Conservation (phyloP, 2,329 filamentous ascomycete species). For the Sarocladiaceae sp. region DNA sequence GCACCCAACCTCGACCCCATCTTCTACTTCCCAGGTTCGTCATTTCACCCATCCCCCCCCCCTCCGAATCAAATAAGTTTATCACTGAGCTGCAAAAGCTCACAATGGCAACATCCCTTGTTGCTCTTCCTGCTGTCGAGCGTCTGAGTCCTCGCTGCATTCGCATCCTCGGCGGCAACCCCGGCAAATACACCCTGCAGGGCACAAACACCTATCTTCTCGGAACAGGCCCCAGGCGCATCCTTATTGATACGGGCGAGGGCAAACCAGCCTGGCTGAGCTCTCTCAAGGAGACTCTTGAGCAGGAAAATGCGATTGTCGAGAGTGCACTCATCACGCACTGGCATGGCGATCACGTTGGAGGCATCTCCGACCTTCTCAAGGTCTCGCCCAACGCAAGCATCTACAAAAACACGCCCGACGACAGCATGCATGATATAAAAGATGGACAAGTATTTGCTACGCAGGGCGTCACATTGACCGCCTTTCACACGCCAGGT, state of each 20-base stretch:
- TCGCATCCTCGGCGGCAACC: slow-evolving; percentile 84
- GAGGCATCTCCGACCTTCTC: slow-evolving; percentile 66
- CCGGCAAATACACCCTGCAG: slow-evolving; percentile 69
- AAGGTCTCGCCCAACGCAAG: slow-evolving; percentile 54
- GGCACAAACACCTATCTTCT: slow-evolving; percentile 95
- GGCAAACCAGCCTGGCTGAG: slow-evolving; percentile 68
- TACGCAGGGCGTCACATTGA: slow-evolving; percentile 58
- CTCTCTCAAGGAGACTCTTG: slow-evolving; percentile 57
- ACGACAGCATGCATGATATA: slow-evolving; percentile 37
- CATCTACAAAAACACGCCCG: slow-evolving; percentile 62
- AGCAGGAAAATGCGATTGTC: slow-evolving; percentile 61
- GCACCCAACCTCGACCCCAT: too few relatives aligned
- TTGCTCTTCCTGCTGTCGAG: slow-evolving; percentile 65
- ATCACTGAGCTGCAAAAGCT: neutral
- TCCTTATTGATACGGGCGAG: slow-evolving; percentile 88
- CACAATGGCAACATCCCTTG: slow-evolving; percentile 56
- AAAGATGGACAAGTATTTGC: slow-evolving; percentile 47
- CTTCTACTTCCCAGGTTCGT: too few relatives aligned
- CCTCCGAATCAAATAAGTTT: too few relatives aligned
- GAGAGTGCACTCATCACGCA: slow-evolving; percentile 75
- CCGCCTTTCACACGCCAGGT: slow-evolving; percentile 55
- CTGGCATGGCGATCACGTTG: slow-evolving; percentile 84
- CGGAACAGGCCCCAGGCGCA: slow-evolving; percentile 63
- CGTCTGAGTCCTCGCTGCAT: slow-evolving; percentile 72
- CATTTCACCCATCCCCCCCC: too few relatives aligned